These are phyloP conservation scores for Ensete ventricosum DNA, from an alignment of 176 grass and related monocot species.

Conservation along the genomic window DNA sequence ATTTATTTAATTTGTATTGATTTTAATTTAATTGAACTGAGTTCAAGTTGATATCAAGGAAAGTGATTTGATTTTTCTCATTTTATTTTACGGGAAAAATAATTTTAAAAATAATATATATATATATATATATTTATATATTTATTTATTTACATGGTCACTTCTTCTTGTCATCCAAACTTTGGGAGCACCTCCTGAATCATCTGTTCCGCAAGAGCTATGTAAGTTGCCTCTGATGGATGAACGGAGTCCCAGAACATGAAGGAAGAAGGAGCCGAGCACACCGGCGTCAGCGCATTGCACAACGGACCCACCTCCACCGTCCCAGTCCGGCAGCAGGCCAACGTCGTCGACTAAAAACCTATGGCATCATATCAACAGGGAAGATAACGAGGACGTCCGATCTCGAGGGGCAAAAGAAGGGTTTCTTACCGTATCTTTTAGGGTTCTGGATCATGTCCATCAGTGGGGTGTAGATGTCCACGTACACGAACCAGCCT, in stretches of 20 bases:
- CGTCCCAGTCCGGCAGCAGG: slow-evolving; percentile 36
- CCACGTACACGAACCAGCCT: slow-evolving; percentile 27
- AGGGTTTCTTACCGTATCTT: slow-evolving; percentile 31
- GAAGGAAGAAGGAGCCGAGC: slow-evolving; percentile 27
- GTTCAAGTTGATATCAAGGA: too few species aligned
- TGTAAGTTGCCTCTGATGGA: slow-evolving; percentile 48
- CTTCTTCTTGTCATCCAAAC: too few species aligned
- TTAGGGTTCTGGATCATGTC: slow-evolving; percentile 16
- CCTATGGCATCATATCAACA: slow-evolving; percentile 20
- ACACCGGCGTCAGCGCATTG: slow-evolving; percentile 10
- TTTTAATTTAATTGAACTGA: too few species aligned
- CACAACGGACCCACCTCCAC: slow-evolving; percentile 39
- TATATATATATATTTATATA: too few species aligned
- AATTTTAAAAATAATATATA: too few species aligned
- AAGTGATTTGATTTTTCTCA: too few species aligned
- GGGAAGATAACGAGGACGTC: not conserved
- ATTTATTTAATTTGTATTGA: too few species aligned
- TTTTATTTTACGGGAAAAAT: too few species aligned
- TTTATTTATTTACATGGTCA: too few species aligned
- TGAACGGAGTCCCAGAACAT: slow-evolving; percentile 60
- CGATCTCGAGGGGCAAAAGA: too few species aligned
- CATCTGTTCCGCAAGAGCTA: slow-evolving; percentile 23
- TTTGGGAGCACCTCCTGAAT: too few species aligned
- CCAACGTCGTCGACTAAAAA: slow-evolving; percentile 24
- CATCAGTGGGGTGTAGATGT: slow-evolving; percentile 37